phyloP scores from a whole-genome alignment of 2,329 filamentous ascomycete genomes.

The Aspergillus sp. region DNA sequence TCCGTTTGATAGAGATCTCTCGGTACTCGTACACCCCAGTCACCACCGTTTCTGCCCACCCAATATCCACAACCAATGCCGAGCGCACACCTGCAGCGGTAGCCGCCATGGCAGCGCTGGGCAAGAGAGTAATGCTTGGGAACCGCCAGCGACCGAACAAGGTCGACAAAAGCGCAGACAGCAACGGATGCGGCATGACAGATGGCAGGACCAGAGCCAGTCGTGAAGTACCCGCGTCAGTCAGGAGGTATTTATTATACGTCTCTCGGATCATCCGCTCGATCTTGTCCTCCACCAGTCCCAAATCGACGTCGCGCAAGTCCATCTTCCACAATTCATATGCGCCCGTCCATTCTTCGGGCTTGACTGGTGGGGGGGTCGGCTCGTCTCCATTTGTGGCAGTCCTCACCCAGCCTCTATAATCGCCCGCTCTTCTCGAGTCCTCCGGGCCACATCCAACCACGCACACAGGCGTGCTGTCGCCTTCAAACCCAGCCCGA shows the following conservation, averaged over 20 bases:
- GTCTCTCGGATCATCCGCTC: constrained; percentile 79
- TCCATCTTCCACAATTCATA: constrained; percentile 78
- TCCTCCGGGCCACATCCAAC: constrained; percentile 73
- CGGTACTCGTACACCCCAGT: constrained; percentile 89
- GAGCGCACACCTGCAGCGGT: constrained; percentile 80
- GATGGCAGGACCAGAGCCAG: constrained; percentile 76
- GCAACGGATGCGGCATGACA: constrained; percentile 70
- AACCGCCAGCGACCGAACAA: constrained; percentile 79
- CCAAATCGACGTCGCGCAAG: constrained; percentile 69
- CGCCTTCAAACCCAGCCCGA: constrained; percentile 82
- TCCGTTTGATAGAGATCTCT: constrained; percentile 70
- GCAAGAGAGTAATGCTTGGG: constrained; percentile 77
- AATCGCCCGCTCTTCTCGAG: constrained; percentile 77
- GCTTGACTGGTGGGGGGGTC: constrained; percentile 21
- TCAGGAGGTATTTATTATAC: constrained; percentile 70
- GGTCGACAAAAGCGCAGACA: constrained; percentile 73
- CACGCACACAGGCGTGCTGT: constrained; percentile 69
- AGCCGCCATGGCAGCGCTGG: constrained; percentile 69
- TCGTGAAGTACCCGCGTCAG: constrained; percentile 65
- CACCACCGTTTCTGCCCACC: constrained; percentile 85
- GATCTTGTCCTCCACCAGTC: constrained; percentile 79
- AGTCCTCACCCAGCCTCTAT: constrained; percentile 65
- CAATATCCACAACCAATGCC: constrained; percentile 84
- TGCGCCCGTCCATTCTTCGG: constrained; percentile 45
- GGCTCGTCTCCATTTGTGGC: constrained; percentile 50